A percentile compares a stretch with the other conserved stretches of the same genome.
phyloP scores from a whole-genome alignment of 2,329 filamentous ascomycete genomes.

The Stachybotrys chlorohalonatus region DNA sequence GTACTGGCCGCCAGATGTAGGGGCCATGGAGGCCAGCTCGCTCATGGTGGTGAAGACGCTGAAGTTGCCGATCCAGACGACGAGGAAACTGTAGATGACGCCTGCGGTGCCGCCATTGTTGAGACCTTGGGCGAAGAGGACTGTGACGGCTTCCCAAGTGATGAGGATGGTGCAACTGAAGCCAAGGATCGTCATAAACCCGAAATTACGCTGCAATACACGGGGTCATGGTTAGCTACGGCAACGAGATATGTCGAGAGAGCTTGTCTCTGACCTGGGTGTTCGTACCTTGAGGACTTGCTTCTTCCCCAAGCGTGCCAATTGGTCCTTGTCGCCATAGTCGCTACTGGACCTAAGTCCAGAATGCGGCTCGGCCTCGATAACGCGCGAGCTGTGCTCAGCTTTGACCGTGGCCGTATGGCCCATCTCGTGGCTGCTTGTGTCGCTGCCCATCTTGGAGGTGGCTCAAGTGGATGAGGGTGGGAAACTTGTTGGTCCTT shows the following conservation, averaged over 20 bases:
- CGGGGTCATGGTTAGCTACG: background rate
- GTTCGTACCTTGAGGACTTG: constrained; percentile 14
- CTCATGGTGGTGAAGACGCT: constrained; percentile 29
- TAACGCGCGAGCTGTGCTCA: constrained; percentile 2
- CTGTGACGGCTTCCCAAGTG: constrained; percentile 39
- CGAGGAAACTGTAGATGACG: constrained; percentile 41
- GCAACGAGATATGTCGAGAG: background rate
- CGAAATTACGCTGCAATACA: constrained; percentile 32
- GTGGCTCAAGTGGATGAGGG: background rate
- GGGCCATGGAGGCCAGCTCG: constrained; percentile 36
- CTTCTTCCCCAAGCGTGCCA: constrained; percentile 18
- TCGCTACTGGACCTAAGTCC: constrained; percentile 4
- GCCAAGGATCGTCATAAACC: constrained; percentile 39
- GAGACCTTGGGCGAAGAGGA: constrained; percentile 23
- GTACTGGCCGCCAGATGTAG: constrained; percentile 49
- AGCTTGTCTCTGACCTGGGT: background rate
- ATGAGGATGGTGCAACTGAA: constrained; percentile 44
- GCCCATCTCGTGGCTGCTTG: constrained; percentile 14
- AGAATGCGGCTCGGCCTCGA: constrained; percentile 10
- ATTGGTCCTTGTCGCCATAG: constrained; percentile 13
- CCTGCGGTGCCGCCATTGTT: constrained; percentile 44
- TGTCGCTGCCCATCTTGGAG: constrained; percentile 10
- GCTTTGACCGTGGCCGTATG: constrained; percentile 8
- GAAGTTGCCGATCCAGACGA: constrained; percentile 36
- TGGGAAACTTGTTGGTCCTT: background rate